Evolutionary conservation across 306 rosid genomes (phyloP), one percentile per base, ranked within the genome.

Genomic region (Cicer bijugum): DNA sequence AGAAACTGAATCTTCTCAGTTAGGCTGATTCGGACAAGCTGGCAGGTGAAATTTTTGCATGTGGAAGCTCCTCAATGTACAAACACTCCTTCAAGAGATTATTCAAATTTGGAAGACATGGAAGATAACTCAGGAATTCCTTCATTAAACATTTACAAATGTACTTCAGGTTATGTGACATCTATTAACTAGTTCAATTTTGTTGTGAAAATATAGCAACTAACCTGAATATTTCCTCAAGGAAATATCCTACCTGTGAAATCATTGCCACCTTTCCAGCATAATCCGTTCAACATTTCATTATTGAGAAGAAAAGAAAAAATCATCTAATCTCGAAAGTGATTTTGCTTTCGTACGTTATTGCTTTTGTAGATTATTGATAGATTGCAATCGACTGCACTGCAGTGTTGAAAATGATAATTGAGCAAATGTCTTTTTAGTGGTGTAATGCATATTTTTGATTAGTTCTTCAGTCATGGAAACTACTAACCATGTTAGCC

Each of bases 41-140:
- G 81, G 71, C 50, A 44, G 60, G 81, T 84, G 60, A 58, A 64
- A 28, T 68, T 70, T 72, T 75, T 85, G 85, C 77, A 91, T 89
- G 97, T 81, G 84, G 90, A 85, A 78, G 62, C 81, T 87, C 82
- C 55, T 84, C 86, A 0, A 87, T 86, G 84, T 94, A 89, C 87
- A 94, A 94, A 75, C 97, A 58, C 78, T 50, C 81, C 95, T 7
- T 77, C 87, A 4, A 91, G 86, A 79, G 97, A 91, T 65, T 11
- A 65, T 75, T 12, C 85, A 39, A 76, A 46, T 82, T 33, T 79
- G 58, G 65, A 81, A 44, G 92, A 87, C 10, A 4, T 87, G 89
- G 97, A 87, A 70, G 96, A 84, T 57, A 89, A 83, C 84, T 80
- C 85, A 80, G 97, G 97, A 91, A 82, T 46, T 28, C 50, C 56